Conservation (phyloP, 306 rosid species). For the Prunus kanzakura region DNA sequence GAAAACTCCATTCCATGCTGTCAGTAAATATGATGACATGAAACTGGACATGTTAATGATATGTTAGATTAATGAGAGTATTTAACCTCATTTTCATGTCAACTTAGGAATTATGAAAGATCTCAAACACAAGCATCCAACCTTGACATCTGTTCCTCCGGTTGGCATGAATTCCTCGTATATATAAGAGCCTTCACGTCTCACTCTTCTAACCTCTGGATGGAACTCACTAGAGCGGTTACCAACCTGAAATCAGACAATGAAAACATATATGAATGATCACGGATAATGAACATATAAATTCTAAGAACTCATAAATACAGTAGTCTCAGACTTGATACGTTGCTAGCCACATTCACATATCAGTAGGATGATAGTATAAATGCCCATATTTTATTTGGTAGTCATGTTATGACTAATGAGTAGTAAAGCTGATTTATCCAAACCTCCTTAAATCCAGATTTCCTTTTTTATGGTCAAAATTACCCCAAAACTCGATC, state of each 20-base stretch:
- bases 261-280: slow-evolving; percentile 22
- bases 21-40: background rate
- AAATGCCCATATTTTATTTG: slow-evolving; percentile 19
- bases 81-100: background rate
- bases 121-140: slow-evolving; percentile 33
- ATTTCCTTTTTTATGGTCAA: slow-evolving; percentile 1
- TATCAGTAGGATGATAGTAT: background rate
- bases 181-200: slow-evolving; percentile 96
- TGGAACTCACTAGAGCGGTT: slow-evolving; percentile 97
- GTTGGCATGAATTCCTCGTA: slow-evolving; percentile 98
- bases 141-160: slow-evolving; percentile 99
- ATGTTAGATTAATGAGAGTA: background rate
- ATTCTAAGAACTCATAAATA: background rate
- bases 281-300: slow-evolving; percentile 7
- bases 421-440: slow-evolving; percentile 12
- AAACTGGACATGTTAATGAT: background rate
- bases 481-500: background rate
- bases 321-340: background rate
- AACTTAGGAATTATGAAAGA: background rate
- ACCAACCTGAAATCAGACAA: slow-evolving; percentile 67
- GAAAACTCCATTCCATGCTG: background rate
- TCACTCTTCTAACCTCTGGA: slow-evolving; percentile 92
- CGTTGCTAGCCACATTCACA: background rate
- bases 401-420: slow-evolving; percentile 18
- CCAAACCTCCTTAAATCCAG: slow-evolving; percentile 10